Evolutionary conservation across 2,329 filamentous ascomycete species (phyloP), one percentile per base, ranked within the genome.

Genomic region (Neonectria faginata): DNA sequence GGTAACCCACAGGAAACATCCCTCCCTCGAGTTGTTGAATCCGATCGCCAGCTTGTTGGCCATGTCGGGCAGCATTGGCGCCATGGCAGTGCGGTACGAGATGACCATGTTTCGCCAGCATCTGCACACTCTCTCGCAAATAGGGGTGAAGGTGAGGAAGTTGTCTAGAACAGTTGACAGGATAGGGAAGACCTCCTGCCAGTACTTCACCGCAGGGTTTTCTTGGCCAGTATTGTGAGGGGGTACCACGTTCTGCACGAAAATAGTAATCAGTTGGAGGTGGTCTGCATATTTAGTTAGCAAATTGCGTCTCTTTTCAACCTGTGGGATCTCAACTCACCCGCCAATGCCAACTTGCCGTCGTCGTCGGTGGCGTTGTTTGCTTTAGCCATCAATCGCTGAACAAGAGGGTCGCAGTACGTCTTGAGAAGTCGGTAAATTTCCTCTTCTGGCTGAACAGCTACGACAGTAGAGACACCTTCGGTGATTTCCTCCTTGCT

Each of bases 1-100:
- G 2, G 95, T 97, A 1, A 96, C 95, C 96, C 96, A 99, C n/a
- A 99, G 85, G 85, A 99, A 99, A 78, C 95, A 97, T 12, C 96
- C 96, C 79, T 99, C 95, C 65, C 90, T 88, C 11, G 95, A 97
- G 18, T 88, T 86, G 60, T 91, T 87, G 77, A 99, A 99, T 5
- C 95, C 94, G 67, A 86, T 86, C 1, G 93, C 93, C 62, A 99
- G 87, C 79, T 95, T 97, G 72, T 95, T 92, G 18, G 96, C 97
- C 80, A 99, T 89, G 20, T 89, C 87, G 1, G 92, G 92, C 48
- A 99, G 85, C 50, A 99, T 82, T 25, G 95, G 94, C 14, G 91
- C 88, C 84, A 97, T 97, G 55, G 92, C 92, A 2, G 91, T 96
- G 69, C 96, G 89, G 79, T 98, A 98, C 0, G 94, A 97, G 64